Evolutionary conservation across 179 eudicot species (phyloP).

Genomic region (Sideroxylon spinosum): DNA sequence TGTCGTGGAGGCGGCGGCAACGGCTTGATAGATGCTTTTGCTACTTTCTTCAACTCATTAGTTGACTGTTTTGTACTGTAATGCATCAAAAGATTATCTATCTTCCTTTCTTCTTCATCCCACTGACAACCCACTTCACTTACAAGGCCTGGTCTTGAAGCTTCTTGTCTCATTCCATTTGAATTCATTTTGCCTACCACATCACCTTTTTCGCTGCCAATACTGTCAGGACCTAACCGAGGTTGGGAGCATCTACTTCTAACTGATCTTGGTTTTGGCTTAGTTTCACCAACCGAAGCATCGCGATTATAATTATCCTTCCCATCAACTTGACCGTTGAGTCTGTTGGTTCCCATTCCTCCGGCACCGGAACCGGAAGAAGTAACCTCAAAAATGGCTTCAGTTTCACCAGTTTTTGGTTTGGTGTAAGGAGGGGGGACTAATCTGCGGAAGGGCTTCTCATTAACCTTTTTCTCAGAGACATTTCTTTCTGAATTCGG

Average conservation of each 20-base stretch:
- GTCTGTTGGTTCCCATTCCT: neutral
- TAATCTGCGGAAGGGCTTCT: conserved; percentile 14
- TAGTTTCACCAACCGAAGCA: conserved; percentile 23
- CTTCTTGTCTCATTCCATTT: conserved; percentile 30
- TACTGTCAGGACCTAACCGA: conserved; percentile 19
- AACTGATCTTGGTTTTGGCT: conserved; percentile 56
- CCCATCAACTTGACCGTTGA: conserved; percentile 10
- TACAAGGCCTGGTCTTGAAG: conserved; percentile 16
- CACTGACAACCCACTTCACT: neutral
- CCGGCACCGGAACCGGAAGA: neutral
- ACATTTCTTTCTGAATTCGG: conserved; percentile 4
- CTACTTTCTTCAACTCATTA: neutral
- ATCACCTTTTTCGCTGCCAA: conserved; percentile 18
- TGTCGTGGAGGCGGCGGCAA: neutral
- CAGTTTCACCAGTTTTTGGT: conserved; percentile 12
- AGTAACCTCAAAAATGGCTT: neutral
- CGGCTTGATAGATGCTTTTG: neutral
- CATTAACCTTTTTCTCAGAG: conserved; percentile 16
- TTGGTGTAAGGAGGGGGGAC: conserved; percentile 38
- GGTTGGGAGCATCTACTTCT: conserved; percentile 40
- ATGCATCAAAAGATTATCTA: conserved; percentile 25
- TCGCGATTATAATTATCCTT: conserved; percentile 11
- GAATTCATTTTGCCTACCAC: conserved; percentile 9
- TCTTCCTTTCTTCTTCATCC: conserved; percentile 32
- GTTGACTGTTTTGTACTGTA: conserved; percentile 30